phyloP scores from a whole-genome alignment of 2,329 filamentous ascomycete species.

The Stachybotrys elegans region DNA sequence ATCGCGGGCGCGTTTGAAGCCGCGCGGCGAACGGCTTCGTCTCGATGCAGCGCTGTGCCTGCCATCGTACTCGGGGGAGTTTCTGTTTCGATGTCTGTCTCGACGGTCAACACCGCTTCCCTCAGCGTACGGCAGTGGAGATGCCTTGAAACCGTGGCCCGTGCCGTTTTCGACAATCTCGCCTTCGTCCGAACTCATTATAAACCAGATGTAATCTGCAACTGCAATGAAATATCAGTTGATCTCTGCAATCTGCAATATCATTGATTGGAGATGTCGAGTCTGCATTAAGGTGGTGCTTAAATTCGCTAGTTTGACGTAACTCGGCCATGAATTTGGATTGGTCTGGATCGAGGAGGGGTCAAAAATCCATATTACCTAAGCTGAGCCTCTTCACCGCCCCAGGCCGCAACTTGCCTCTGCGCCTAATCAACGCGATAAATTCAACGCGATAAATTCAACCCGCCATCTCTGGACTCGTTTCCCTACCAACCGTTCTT shows the following conservation, averaged over 20 bases:
- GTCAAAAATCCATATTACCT: not conserved
- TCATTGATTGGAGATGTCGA: no score
- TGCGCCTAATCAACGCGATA: not conserved
- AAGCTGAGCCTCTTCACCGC: not conserved
- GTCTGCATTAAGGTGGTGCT: no score
- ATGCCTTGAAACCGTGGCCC: slow-evolving; percentile 66
- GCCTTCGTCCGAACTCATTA: slow-evolving; percentile 77
- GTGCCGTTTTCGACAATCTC: slow-evolving; percentile 75
- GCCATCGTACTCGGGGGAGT: slow-evolving; percentile 49
- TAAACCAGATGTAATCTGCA: no score
- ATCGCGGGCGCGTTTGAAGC: slow-evolving; percentile 62
- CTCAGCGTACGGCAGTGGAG: slow-evolving; percentile 72
- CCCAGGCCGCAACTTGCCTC: not conserved
- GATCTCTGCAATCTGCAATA: no score
- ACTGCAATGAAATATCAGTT: no score
- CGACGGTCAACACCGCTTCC: slow-evolving; percentile 86
- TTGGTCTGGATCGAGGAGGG: not conserved
- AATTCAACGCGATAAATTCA: not conserved
- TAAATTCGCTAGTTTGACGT: slow-evolving; percentile 16
- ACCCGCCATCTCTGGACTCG: slow-evolving; percentile 8
- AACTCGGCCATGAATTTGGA: no score
- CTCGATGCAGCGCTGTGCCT: slow-evolving; percentile 37
- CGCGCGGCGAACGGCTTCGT: slow-evolving; percentile 56
- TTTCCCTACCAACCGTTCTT: slow-evolving; percentile 7
- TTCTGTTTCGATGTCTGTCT: slow-evolving; percentile 70